Evolutionary conservation across 2,329 filamentous ascomycete genomes (phyloP).

Genomic region (Exophiala aquamarina): DNA sequence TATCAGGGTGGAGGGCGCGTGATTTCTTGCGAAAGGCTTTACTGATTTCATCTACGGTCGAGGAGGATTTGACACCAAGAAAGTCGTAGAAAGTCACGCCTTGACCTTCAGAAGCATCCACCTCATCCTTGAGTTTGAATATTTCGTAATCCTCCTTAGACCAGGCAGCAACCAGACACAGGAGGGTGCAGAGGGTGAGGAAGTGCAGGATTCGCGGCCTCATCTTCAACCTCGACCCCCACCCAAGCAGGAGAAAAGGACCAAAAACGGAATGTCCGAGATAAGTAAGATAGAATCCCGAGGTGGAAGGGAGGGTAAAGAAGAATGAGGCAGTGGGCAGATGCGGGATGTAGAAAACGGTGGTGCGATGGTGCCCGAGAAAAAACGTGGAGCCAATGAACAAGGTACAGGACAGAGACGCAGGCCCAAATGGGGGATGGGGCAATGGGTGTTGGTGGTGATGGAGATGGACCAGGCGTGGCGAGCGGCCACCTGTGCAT

Average conservation of each 20-base stretch:
- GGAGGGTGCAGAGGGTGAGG: slow-evolving; percentile 66
- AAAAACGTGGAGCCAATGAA: slow-evolving; percentile 24
- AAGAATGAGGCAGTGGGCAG: too few relatives aligned
- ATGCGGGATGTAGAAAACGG: slow-evolving; percentile 1
- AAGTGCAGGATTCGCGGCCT: slow-evolving; percentile 64
- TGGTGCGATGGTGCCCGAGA: slow-evolving; percentile 12
- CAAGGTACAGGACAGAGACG: slow-evolving; percentile 7
- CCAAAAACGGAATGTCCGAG: neutral
- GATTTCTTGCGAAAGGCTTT: slow-evolving; percentile 92
- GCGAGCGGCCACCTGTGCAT: too few relatives aligned
- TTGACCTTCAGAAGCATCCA: slow-evolving; percentile 70
- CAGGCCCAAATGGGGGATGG: too few relatives aligned
- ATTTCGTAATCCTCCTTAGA: slow-evolving; percentile 96
- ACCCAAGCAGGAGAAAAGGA: neutral
- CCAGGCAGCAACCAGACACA: slow-evolving; percentile 72
- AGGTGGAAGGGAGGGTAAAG: slow-evolving; percentile 6
- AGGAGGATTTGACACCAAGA: slow-evolving; percentile 71
- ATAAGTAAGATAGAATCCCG: neutral
- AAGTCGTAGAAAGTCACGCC: slow-evolving; percentile 93
- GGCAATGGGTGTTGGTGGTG: too few relatives aligned
- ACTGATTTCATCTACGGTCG: slow-evolving; percentile 83
- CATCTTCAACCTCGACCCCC: slow-evolving; percentile 55
- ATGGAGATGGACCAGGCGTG: too few relatives aligned
- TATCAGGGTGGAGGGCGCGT: slow-evolving; percentile 85
- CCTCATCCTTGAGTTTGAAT: slow-evolving; percentile 89